Base-by-base conservation (phyloP, 306 rosid genomes). In the Dalbergia oliveri region DNA sequence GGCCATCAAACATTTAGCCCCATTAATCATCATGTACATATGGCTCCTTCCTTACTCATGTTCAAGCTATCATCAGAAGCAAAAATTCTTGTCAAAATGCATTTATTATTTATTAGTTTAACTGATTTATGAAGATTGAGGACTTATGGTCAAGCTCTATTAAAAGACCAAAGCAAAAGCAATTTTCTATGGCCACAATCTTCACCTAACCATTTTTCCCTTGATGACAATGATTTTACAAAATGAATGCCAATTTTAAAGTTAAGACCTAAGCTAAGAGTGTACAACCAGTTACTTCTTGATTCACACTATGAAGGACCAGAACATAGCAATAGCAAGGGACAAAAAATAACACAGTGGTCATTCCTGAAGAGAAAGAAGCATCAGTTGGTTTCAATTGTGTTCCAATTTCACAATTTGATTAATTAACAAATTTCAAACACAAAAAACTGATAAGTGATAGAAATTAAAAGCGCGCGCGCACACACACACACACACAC, bases 21-120 rank as follows among this genome's bases (percentile, higher is more conserved):
- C 21, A 54, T 47, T 44, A 47, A 65, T 58, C 11, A 54, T 58
- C 62, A 47, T 66, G 34, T 9, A 66, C 12, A 59, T 19, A 50
- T 34, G 56, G 23, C 61, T 67, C 58, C 63, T 51, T 79, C 59
- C n/a, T 15, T 19, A 51, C 31, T 33, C 41, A 60, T 69, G 70
- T 74, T 79, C 73, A 84, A 31, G 54, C 82, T 15, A 41, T 68
- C 39, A 37, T 67, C 9, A 67, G 61, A 53, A 31, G 56, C 41
- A 49, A 60, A 23, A 37, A 26, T 66, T 66, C 2, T 50, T 45
- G 45, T 8, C 35, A 65, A 56, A 65, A 54, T 57, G 26, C 51
- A 58, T 4, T 51, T 16, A 18, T 23, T 13, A 62, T 41, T 56
- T 23, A 41, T 11, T 50, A 18, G 23, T n/a, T 41, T 47, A 60